Percentiles rank a stretch among this genome's conserved stretches.
These are phyloP conservation scores for Komagataella phaffii DNA, from an alignment of 805 yeast genomes.

Conservation along the genomic window DNA sequence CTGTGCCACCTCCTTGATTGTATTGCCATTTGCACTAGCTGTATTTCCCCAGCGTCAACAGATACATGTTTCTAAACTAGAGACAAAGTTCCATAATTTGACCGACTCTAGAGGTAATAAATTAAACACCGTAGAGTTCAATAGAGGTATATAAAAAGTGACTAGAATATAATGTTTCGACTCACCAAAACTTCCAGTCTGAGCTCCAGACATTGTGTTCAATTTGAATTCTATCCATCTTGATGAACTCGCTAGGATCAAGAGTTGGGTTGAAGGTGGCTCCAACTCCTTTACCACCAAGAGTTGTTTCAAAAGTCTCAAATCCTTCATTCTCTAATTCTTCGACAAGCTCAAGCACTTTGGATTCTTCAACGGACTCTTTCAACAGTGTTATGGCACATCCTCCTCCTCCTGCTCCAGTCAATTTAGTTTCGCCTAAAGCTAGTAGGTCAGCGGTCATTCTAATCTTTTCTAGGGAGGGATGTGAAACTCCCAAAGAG, in stretches of 20 bases:
- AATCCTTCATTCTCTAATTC: slow-evolving; percentile 36
- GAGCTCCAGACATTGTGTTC: slow-evolving; percentile 1
- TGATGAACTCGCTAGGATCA: background rate
- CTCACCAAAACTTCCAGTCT: slow-evolving; percentile 1
- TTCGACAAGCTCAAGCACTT: slow-evolving; percentile 19
- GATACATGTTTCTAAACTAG: slow-evolving; percentile 47
- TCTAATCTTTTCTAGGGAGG: slow-evolving; percentile 69
- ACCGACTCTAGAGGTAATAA: slow-evolving; percentile 48
- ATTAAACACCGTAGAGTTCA: slow-evolving; percentile 61
- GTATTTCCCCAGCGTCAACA: slow-evolving; percentile 84
- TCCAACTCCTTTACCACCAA: slow-evolving; percentile 90
- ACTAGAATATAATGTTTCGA: background rate
- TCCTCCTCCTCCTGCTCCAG: slow-evolving; percentile 99
- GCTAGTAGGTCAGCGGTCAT: slow-evolving; percentile 45
- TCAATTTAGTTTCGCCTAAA: slow-evolving; percentile 82
- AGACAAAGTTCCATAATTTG: slow-evolving; percentile 45
- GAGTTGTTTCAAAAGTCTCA: slow-evolving; percentile 62
- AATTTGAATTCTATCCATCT: background rate
- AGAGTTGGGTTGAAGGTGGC: slow-evolving; percentile 2
- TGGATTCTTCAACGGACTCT: slow-evolving; percentile 18
- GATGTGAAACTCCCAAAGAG: slow-evolving; percentile 86
- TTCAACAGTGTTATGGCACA: slow-evolving; percentile 82
- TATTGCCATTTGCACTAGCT: slow-evolving; percentile 88
- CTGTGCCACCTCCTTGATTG: slow-evolving; percentile 73
- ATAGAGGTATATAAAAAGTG: slow-evolving; percentile 68